Evolutionary conservation across 73 alveolate species (phyloP).

Genomic region (Durusdinium trenchii): DNA sequence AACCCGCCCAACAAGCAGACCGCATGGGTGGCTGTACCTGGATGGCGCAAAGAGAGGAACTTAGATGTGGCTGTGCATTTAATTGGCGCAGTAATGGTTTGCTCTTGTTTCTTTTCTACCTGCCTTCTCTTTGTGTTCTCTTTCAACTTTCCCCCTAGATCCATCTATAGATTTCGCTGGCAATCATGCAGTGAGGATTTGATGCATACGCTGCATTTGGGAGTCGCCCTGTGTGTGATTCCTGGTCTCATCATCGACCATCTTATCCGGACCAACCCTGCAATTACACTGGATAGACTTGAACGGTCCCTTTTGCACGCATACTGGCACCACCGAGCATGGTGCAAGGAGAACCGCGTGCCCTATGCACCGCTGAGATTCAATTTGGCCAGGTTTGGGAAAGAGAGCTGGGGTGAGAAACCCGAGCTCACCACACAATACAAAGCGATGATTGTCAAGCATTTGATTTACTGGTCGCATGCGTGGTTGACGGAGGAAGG

Average conservation of each 20-base stretch:
- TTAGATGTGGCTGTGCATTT: no score
- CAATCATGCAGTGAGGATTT: no score
- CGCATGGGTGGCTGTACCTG: slow-evolving; percentile 40
- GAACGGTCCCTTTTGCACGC: not conserved
- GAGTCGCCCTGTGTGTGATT: not conserved
- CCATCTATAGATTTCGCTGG: no score
- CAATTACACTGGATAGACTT: not conserved
- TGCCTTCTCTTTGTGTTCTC: no score
- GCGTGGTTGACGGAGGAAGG: not conserved
- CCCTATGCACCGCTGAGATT: not conserved
- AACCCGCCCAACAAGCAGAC: slow-evolving; percentile 21
- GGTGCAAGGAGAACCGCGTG: not conserved
- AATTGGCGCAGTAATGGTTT: no score
- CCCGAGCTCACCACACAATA: slow-evolving; percentile 28
- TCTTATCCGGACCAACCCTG: not conserved
- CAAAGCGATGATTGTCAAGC: slow-evolving; percentile 58
- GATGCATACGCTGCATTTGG: slow-evolving; percentile 33
- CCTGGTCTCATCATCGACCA: slow-evolving; percentile 41
- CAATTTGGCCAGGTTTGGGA: slow-evolving; percentile 35
- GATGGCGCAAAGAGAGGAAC: slow-evolving; percentile 62
- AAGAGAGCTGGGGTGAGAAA: not conserved
- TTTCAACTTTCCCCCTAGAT: no score
- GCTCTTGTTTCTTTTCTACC: no score
- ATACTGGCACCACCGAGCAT: not conserved
- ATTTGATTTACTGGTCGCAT: slow-evolving; percentile 42